Evolutionary conservation across 2,329 filamentous ascomycete species (phyloP).

Genomic region (Aspergillus quadricinctus): DNA sequence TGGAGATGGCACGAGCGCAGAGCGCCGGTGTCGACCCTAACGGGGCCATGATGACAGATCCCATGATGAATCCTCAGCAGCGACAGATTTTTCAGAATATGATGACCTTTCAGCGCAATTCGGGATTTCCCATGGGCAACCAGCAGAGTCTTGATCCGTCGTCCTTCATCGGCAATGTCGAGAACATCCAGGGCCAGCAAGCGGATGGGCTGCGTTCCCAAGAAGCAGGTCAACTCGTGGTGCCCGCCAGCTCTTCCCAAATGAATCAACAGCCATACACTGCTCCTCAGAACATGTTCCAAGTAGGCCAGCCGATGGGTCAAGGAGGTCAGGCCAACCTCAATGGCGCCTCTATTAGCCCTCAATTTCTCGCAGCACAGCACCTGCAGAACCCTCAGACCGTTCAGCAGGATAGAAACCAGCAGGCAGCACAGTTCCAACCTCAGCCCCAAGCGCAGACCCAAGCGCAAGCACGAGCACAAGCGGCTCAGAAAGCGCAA

Average conservation of each 20-base stretch:
- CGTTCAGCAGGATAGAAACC: slow-evolving; percentile 39
- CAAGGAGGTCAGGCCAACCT: slow-evolving; percentile 36
- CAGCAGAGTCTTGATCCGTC: slow-evolving; percentile 30
- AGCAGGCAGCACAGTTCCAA: slow-evolving; percentile 32
- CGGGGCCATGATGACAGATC: slow-evolving; percentile 32
- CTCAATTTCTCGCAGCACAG: slow-evolving; percentile 41
- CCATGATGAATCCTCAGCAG: slow-evolving; percentile 37
- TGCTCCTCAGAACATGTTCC: slow-evolving; percentile 40
- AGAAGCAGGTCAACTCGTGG: slow-evolving; percentile 59
- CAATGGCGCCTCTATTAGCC: slow-evolving; percentile 35
- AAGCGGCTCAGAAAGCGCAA: slow-evolving; percentile 44
- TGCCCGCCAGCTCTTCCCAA: slow-evolving; percentile 58
- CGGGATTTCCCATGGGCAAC: slow-evolving; percentile 29
- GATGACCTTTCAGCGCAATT: slow-evolving; percentile 38
- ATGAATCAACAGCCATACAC: slow-evolving; percentile 41
- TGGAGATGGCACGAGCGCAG: slow-evolving; percentile 30
- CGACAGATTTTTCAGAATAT: slow-evolving; percentile 40
- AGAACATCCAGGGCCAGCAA: slow-evolving; percentile 57
- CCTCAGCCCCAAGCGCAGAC: slow-evolving; percentile 37
- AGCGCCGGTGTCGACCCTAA: slow-evolving; percentile 27
- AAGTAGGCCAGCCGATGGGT: slow-evolving; percentile 36
- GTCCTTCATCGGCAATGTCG: slow-evolving; percentile 45
- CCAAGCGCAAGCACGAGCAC: slow-evolving; percentile 37
- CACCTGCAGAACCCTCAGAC: slow-evolving; percentile 41
- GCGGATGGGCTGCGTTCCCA: slow-evolving; percentile 58